Conservation (phyloP, 768 basidiomycete species). For the Podaxis mareebaensis region DNA sequence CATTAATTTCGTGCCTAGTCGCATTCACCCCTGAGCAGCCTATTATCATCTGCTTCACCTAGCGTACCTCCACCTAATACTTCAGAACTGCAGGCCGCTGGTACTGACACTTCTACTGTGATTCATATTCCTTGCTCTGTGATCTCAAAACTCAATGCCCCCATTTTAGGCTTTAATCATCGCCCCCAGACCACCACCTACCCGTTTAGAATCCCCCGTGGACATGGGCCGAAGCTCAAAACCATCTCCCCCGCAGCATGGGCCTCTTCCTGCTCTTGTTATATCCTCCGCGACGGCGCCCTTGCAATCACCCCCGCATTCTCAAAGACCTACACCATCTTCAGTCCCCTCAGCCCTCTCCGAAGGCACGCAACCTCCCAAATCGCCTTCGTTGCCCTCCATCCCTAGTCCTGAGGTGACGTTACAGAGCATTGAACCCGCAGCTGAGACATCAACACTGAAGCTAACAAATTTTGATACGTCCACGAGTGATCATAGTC, state of each 20-base stretch:
- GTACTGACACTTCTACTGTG: neutral
- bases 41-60: neutral
- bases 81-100: neutral
- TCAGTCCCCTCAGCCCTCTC: neutral
- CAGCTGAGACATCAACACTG: neutral
- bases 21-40: conserved; percentile 2
- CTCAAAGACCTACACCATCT: neutral
- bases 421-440: neutral
- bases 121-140: neutral
- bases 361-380: neutral
- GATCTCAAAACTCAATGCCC: neutral
- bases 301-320: neutral
- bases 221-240: neutral
- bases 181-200: neutral
- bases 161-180: neutral
- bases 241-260: neutral
- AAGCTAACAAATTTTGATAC: neutral
- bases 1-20: neutral
- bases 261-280: neutral
- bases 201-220: neutral
- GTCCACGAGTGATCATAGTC: neutral
- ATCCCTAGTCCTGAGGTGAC: neutral
- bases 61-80: neutral
- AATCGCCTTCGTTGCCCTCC: conserved; percentile 1
- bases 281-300: neutral